These are phyloP conservation scores for Suillus occidentalis DNA, from an alignment of 768 basidiomycete species.

Conservation along the genomic window DNA sequence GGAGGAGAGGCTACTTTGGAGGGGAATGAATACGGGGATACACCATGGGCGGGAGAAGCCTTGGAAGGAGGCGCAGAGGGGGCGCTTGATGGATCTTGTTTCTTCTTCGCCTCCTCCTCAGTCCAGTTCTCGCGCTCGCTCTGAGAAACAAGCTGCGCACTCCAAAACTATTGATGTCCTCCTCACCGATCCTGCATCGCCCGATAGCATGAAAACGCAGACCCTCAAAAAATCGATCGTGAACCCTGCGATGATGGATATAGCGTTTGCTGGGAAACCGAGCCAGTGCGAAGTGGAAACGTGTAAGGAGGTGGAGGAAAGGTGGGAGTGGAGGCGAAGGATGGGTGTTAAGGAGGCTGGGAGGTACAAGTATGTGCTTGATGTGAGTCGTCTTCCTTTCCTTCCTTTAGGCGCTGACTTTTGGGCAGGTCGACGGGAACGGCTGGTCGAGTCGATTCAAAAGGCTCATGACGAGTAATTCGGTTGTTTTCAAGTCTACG, in stretches of 20 bases:
- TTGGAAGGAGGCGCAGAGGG: constrained; percentile 51
- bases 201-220: constrained; percentile 31
- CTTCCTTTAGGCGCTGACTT: background rate
- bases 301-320: constrained; percentile 42
- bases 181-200: constrained; percentile 29
- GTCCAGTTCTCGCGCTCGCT: background rate
- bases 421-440: constrained; percentile 50
- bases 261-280: constrained; percentile 48
- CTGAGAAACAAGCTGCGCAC: background rate
- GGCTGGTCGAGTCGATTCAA: constrained; percentile 66
- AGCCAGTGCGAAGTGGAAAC: constrained; percentile 39
- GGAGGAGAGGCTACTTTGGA: constrained; percentile 64
- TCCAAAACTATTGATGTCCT: constrained; percentile 11
- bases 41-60: constrained; percentile 35
- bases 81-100: constrained; percentile 39
- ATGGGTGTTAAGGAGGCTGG: constrained; percentile 47
- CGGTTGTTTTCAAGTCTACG: constrained; percentile 62
- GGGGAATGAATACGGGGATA: constrained; percentile 68
- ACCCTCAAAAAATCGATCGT: constrained; percentile 39
- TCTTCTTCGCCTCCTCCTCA: background rate
- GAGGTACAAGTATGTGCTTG: constrained; percentile 54
- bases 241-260: constrained; percentile 54
- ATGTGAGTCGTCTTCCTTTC: constrained; percentile 33
- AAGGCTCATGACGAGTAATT: constrained; percentile 54
- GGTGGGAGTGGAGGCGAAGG: constrained; percentile 46